Conservation (phyloP, 2,329 filamentous ascomycete species). For the Exophiala bonariae region DNA sequence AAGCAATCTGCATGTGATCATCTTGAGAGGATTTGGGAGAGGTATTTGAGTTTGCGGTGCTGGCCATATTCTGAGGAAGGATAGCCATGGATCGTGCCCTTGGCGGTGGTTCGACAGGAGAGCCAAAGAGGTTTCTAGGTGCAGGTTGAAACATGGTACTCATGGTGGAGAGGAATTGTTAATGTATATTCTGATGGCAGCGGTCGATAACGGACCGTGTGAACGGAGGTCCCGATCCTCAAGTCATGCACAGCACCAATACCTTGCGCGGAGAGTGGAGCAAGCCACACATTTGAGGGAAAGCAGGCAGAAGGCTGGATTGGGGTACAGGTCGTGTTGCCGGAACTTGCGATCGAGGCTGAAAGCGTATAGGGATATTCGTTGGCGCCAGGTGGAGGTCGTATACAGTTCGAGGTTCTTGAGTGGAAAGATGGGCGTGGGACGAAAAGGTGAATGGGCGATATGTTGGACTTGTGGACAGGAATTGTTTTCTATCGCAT, state of each 20-base stretch:
- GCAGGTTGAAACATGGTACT: slow-evolving; percentile 27
- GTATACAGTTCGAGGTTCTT: slow-evolving; percentile 1
- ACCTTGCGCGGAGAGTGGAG: slow-evolving; percentile 21
- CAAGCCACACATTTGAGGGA: slow-evolving; percentile 20
- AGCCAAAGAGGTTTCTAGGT: slow-evolving; percentile 26
- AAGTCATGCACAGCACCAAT: slow-evolving; percentile 24
- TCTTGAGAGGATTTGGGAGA: slow-evolving; percentile 34
- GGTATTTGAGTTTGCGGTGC: slow-evolving; percentile 10
- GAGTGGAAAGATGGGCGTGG: too few relatives aligned
- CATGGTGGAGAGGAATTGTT: slow-evolving; percentile 19
- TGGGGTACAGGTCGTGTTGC: slow-evolving; percentile 12
- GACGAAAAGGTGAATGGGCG: slow-evolving; percentile 19
- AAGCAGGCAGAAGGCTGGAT: neutral
- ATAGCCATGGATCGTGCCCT: slow-evolving; percentile 25
- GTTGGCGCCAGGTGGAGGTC: slow-evolving; percentile 3
- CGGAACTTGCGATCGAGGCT: slow-evolving; percentile 4
- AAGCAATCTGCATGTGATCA: slow-evolving; percentile 58
- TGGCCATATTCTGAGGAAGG: slow-evolving; percentile 19
- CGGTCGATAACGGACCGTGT: neutral
- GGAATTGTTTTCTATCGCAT: slow-evolving; percentile 13
- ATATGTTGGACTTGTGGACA: slow-evolving; percentile 10
- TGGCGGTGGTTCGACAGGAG: slow-evolving; percentile 19
- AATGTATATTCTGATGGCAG: neutral
- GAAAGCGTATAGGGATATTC: neutral
- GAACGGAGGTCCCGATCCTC: slow-evolving; percentile 20